Base-by-base conservation (phyloP, 148 eudicot genomes). In the Drosera capensis region DNA sequence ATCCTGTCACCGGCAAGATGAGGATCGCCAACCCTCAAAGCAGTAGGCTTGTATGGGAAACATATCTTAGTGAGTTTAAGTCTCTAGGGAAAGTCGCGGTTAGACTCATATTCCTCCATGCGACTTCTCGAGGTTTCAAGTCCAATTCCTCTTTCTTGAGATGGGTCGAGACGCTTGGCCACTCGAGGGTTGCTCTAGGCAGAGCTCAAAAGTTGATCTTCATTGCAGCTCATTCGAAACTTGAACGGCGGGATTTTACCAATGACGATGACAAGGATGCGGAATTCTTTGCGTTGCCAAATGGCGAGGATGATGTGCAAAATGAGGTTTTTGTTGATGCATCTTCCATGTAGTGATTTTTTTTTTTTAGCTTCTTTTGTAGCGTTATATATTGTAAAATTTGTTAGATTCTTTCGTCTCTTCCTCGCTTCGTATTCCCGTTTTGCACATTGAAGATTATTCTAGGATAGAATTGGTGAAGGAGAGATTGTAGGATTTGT, bases 11-110 rank as follows among this genome's bases (percentile, higher is more conserved):
- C 0, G 97, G 97, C 20, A 90, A 84, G 43, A 77, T 80, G 87
- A 84, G 54, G 52, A 65, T 73, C 46, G 87, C 82, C 13, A 84
- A 80, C 50, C 95, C 94, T 3, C 94, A 78, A 25, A 83, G 93
- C 14, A 84, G 97, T 58, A 78, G 95, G 66, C 87, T 90, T 42
- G 95, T 90, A 19, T 90, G 97, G 97, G 97, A 90, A 49, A 84
- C 94, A 13, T 57, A 90, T 64, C 64, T 90, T 7, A 86, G 81
- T 0, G 93, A 90, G 50, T 84, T 80, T 43, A 76, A 78, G 69
- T 65, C 82, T 2, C 55, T 90, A 2, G 94, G 84, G 46, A 90
- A 84, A 56, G 93, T 90, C 8, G 97, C 94, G 25, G 71, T 78
- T 40, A 63, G 87, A 67, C 57, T 90, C 1, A 90, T 90, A 38